A percentile compares a stretch with the other conserved stretches of the same genome.
phyloP scores from a whole-genome alignment of 2,329 filamentous ascomycete species.

The Emergomyces orientalis region DNA sequence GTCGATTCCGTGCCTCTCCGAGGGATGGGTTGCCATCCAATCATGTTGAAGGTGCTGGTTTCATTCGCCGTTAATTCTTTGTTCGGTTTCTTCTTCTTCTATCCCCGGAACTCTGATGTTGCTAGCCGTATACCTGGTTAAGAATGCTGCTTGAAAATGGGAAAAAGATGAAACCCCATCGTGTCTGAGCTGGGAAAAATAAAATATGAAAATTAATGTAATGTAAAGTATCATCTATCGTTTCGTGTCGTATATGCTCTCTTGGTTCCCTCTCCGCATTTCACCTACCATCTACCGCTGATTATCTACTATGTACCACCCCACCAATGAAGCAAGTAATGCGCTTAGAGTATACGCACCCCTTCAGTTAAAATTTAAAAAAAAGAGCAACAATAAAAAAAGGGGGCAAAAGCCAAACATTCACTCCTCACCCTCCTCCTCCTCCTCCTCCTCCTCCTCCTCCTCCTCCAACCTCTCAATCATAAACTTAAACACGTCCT shows the following conservation, averaged over 20 bases:
- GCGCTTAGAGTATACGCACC: no score
- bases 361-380: no score
- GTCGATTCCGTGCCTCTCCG: no score
- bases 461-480: conserved; percentile 26
- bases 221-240: background rate
- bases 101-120: no score
- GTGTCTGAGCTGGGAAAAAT: background rate
- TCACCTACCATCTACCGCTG: background rate
- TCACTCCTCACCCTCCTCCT: background rate
- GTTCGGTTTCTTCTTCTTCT: no score
- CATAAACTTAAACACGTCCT: conserved; percentile 42
- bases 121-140: background rate
- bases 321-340: background rate
- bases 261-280: no score
- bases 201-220: background rate
- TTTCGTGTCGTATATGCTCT: background rate
- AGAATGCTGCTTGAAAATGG: background rate
- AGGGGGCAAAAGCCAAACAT: background rate
- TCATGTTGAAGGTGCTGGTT: no score
- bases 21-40: no score
- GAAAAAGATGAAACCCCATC: background rate
- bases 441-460: background rate
- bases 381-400: background rate
- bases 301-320: background rate
- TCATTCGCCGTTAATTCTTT: no score